Base-by-base conservation (phyloP, 495 filamentous ascomycete genomes). In the Penicillium cinerascens region DNA sequence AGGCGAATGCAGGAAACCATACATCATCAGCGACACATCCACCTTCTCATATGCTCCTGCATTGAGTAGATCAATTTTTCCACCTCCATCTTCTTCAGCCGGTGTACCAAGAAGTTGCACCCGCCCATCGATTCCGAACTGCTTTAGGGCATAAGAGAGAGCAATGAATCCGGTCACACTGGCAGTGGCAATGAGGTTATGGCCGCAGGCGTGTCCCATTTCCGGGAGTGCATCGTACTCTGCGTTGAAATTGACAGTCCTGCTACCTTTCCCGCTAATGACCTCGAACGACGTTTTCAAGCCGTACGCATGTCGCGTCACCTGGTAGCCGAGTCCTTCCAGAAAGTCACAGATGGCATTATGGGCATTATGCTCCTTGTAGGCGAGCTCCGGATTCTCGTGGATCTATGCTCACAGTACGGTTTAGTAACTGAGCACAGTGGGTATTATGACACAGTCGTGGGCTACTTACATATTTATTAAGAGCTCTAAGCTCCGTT, bases 221-320 rank as follows among this genome's bases (percentile, higher is more conserved):
- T 67, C 73, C 0, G 73, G 64, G 0, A 78, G 71, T 1, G 74
- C 76, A 52, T 78, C 80, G 62, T 83, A 83, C 56, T 85, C 82
- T 9, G 77, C 78, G 43, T 84, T 84, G 57, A 80, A 84, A 0
- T 72, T 76, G 13, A 86, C 69, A 0, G 75, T 61, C 0, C 77
- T 78, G 0, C 82, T 80, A 0, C 61, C 59, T 1, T 45, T 55
- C 11, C 77, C 78, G 16, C 68, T 67, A 16, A 72, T 72, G 40
- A 80, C 73, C 21, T 82, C 74, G 57, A 83, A 79, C 4, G 83
- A 78, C 2, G 83, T 86, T 7, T 71, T 62, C 17, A 85, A 54
- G 0, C 73, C 78, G 55, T 81, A 83, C 0, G 77, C 50, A 20
- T 70, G 65, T 0, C 75, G 74, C 5, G 59, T 67, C 2, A 81